phyloP scores from a whole-genome alignment of 495 filamentous ascomycete genomes.

The Astrocystis sublimbata region DNA sequence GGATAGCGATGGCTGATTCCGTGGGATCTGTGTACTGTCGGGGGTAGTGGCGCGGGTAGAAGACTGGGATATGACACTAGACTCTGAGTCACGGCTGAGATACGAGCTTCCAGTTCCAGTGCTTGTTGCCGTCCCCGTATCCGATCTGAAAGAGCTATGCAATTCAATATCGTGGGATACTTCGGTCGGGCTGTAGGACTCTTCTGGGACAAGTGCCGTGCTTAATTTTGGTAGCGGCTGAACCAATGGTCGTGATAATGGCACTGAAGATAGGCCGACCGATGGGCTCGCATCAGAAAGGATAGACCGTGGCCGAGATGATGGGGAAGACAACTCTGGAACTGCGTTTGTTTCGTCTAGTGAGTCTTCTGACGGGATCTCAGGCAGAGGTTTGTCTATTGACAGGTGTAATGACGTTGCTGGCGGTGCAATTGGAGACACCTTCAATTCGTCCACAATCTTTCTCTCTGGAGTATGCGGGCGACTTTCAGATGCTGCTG shows the following conservation, averaged over 20 bases:
- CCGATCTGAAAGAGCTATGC: constrained; percentile 46
- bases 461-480: constrained; percentile 42
- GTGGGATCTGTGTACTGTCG: constrained; percentile 54
- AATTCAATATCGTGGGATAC: constrained; percentile 46
- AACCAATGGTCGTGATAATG: constrained; percentile 43
- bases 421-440: constrained; percentile 29
- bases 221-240: constrained; percentile 52
- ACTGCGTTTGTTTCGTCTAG: constrained; percentile 26
- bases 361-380: constrained; percentile 43
- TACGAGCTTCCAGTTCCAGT: constrained; percentile 69
- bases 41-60: constrained; percentile 92
- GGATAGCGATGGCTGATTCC: constrained; percentile 52
- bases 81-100: constrained; percentile 77
- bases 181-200: constrained; percentile 51
- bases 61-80: constrained; percentile 73
- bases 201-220: constrained; percentile 42
- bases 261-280: constrained; percentile 40
- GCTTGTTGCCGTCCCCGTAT: constrained; percentile 54
- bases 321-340: constrained; percentile 35
- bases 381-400: constrained; percentile 33
- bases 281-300: constrained; percentile 33
- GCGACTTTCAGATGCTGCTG: constrained; percentile 29
- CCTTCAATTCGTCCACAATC: constrained; percentile 33
- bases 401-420: constrained; percentile 24
- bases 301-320: constrained; percentile 44